Evolutionary conservation across 306 rosid species (phyloP).

Genomic region (Hippophae rhamnoides): DNA sequence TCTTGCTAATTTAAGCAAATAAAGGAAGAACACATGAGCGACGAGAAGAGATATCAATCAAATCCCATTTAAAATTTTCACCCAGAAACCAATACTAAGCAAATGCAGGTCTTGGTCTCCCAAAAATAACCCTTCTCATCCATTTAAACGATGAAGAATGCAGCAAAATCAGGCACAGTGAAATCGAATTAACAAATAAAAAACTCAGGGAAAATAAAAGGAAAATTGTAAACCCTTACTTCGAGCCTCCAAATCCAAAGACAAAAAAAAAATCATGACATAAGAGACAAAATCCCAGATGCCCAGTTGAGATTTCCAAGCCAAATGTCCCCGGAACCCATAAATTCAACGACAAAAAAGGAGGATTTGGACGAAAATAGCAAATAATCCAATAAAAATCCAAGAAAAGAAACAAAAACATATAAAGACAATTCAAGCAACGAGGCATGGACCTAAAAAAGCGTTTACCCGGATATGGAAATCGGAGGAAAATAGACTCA

Average conservation of each 20-base stretch:
- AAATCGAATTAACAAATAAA: background rate
- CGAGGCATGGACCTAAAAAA: slow-evolving; percentile 30
- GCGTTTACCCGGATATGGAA: slow-evolving; percentile 31
- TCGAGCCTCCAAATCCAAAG: slow-evolving; percentile 29
- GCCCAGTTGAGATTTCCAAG: slow-evolving; percentile 44
- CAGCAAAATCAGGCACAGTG: slow-evolving; percentile 16
- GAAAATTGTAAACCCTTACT: slow-evolving; percentile 25
- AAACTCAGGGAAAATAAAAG: background rate
- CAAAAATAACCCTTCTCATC: slow-evolving; percentile 4
- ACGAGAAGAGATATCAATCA: background rate
- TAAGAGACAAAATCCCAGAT: slow-evolving; percentile 26
- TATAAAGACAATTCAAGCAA: slow-evolving; percentile 18
- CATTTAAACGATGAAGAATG: slow-evolving; percentile 21
- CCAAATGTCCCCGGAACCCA: slow-evolving; percentile 26
- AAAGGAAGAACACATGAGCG: background rate
- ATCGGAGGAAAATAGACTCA: slow-evolving; percentile 26
- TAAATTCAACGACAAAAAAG: slow-evolving; percentile 17
- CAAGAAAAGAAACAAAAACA: slow-evolving; percentile 4
- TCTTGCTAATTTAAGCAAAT: slow-evolving; percentile 9
- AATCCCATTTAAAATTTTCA: slow-evolving; percentile 15
- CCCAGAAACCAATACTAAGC: slow-evolving; percentile 14
- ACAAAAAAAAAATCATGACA: slow-evolving; percentile 29
- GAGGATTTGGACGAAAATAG: slow-evolving; percentile 5
- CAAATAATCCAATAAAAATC: background rate
- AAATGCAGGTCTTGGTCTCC: slow-evolving; percentile 9